Conservation (phyloP, 2,329 filamentous ascomycete genomes). For the Colletotrichum spaethianum region DNA sequence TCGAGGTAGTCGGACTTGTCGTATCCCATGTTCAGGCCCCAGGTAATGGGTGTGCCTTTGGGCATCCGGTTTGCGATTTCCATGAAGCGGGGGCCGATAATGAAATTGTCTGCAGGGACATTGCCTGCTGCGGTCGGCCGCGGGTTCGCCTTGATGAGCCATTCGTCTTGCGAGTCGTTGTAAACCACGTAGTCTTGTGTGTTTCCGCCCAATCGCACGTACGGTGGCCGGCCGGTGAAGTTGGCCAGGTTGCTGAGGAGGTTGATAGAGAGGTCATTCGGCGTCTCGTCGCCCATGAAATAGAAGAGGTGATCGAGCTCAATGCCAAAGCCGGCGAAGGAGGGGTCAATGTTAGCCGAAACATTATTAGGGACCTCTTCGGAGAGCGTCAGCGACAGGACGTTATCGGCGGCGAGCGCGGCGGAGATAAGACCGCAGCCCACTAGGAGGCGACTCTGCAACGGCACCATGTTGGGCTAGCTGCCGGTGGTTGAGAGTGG, state of each 20-base stretch:
- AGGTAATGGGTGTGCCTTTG: constrained; percentile 33
- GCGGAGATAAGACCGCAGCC: constrained; percentile 32
- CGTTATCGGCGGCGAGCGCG: constrained; percentile 22
- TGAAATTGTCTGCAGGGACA: constrained; percentile 36
- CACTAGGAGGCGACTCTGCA: constrained; percentile 29
- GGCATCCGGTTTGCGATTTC: constrained; percentile 37
- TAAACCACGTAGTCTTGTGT: constrained; percentile 39
- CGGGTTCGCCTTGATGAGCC: constrained; percentile 34
- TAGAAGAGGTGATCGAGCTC: constrained; percentile 38
- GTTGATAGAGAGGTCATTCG: constrained; percentile 32
- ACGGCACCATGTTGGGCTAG: constrained; percentile 31
- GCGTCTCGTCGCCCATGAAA: constrained; percentile 38
- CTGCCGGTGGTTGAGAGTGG: constrained; percentile 3
- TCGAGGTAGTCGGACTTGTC: constrained; percentile 32
- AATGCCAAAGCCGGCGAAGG: constrained; percentile 39
- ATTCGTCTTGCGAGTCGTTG: constrained; percentile 36
- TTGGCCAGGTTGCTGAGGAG: constrained; percentile 32
- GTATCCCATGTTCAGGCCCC: constrained; percentile 37
- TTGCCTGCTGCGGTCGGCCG: constrained; percentile 15
- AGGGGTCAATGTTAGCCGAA: constrained; percentile 30
- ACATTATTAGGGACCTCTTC: constrained; percentile 26
- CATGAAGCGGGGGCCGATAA: constrained; percentile 37
- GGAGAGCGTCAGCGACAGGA: constrained; percentile 26
- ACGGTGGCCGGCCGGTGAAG: constrained; percentile 33
- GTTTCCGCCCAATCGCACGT: constrained; percentile 35